Percentiles rank a stretch among this genome's conserved stretches.
phyloP scores from a whole-genome alignment of 805 yeast species.

The Helenozyma baotianmanensis region DNA sequence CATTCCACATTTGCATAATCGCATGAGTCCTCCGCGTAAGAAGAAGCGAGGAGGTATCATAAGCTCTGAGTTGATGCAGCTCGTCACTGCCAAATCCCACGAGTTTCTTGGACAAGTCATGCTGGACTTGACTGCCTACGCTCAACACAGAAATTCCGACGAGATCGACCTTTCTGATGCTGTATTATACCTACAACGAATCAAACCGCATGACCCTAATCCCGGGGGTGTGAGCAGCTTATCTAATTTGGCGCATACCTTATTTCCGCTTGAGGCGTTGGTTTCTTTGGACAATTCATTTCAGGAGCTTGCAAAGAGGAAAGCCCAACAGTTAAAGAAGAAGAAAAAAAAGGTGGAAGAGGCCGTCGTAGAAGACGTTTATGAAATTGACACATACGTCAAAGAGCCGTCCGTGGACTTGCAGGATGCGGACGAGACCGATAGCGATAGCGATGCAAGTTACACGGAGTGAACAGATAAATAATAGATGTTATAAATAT shows the following conservation, averaged over 20 bases:
- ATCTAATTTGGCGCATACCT: slow-evolving; percentile 28
- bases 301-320: slow-evolving; percentile 6
- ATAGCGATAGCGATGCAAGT: slow-evolving; percentile 1
- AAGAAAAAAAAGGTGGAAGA: too few species aligned
- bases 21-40: slow-evolving; percentile 3
- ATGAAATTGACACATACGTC: too few species aligned
- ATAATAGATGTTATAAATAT: neutral
- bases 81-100: slow-evolving; percentile 26
- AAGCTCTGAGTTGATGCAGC: slow-evolving; percentile 12
- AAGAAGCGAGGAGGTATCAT: slow-evolving; percentile 3
- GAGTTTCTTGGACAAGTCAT: slow-evolving; percentile 27
- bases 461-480: neutral
- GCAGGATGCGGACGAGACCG: too few species aligned
- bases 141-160: slow-evolving; percentile 27
- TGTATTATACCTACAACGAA: slow-evolving; percentile 28
- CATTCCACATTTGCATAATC: slow-evolving; percentile 1
- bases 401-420: too few species aligned
- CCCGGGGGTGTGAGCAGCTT: slow-evolving; percentile 18
- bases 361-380: too few species aligned
- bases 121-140: slow-evolving; percentile 32
- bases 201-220: slow-evolving; percentile 18
- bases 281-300: slow-evolving; percentile 29
- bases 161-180: slow-evolving; percentile 32
- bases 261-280: slow-evolving; percentile 34
- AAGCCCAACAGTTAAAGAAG: too few species aligned